Evolutionary conservation across 768 basidiomycete genomes (phyloP), one percentile per base, ranked within the genome.

Genomic region (Cystobasidium tubakii): DNA sequence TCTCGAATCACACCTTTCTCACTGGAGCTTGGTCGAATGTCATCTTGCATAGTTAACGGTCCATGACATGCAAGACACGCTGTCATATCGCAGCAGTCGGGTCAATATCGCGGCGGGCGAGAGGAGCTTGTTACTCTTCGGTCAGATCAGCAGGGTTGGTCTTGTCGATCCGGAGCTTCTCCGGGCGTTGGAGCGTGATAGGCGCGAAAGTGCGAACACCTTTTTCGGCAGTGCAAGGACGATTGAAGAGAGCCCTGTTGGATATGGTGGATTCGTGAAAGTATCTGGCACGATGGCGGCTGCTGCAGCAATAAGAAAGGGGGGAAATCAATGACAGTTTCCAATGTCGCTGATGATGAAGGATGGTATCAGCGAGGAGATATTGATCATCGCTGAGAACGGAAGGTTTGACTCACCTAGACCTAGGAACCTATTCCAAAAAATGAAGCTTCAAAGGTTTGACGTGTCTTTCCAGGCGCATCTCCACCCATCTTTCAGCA

Each of bases 201-300:
- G 92, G 91, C 0, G 92, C 90, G 78, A 98, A 99, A 78, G 90
- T 89, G 78, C 93, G 89, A 81, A 89, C 90, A 75, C 93, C 93
- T 83, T 97, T 97, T 84, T 92, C 91, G 63, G 87, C 83, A 3
- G 94, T 93, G 43, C 94, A 92, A 27, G 98, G 86, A 39, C 96
- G 92, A 78, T 83, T 90, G 84, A 90, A 97, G 60, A 99, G 85
- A 3, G 89, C 92, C 86, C 97, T 97, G 84, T 99, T 93, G 67
- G 88, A 86, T 80, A 94, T 92, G 7, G 95, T 97, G 15, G 87
- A 89, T 81, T 99, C 95, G 79, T 99, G 95, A 87, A 97, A 95
- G 82, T 96, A 94, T 65, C 95, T 88, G 23, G 95, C 95, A 80
- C 93, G 70, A 99, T 84, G 66, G 95, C 96, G 74, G 96, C 95